phyloP scores from a whole-genome alignment of 495 filamentous ascomycete genomes.

The Haplographium delicatum region DNA sequence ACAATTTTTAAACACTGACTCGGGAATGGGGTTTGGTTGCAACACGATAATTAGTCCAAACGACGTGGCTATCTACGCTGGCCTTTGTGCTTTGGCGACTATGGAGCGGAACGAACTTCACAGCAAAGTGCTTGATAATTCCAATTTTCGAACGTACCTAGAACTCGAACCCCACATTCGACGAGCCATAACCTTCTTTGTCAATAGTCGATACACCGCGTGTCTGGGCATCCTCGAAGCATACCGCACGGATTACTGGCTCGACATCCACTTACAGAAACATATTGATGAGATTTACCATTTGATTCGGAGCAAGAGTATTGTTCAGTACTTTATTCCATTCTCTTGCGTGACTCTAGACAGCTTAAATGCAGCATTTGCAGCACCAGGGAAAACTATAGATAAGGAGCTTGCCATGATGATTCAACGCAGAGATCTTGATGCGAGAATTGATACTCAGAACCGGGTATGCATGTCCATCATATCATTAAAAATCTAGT shows the following conservation, averaged over 20 bases:
- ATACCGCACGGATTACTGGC: constrained; percentile 77
- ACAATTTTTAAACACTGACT: constrained; percentile 56
- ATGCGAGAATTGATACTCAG: constrained; percentile 79
- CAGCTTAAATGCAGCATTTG: constrained; percentile 63
- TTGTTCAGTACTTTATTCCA: constrained; percentile 82
- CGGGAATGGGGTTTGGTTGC: constrained; percentile 49
- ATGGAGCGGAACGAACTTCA: constrained; percentile 79
- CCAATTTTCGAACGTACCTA: constrained; percentile 75
- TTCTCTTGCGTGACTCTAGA: constrained; percentile 70
- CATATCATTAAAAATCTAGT: neutral
- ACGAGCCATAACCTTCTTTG: constrained; percentile 82
- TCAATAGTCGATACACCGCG: constrained; percentile 76
- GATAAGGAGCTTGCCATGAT: constrained; percentile 71
- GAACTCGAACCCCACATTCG: constrained; percentile 94
- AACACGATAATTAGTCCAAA: constrained; percentile 74
- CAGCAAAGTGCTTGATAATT: constrained; percentile 68
- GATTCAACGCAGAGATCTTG: constrained; percentile 65
- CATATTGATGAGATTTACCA: constrained; percentile 66
- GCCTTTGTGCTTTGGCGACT: constrained; percentile 81
- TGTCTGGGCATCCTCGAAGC: constrained; percentile 78
- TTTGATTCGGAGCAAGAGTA: constrained; percentile 78
- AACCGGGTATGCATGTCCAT: constrained; percentile 48
- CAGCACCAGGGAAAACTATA: constrained; percentile 49
- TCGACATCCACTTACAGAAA: constrained; percentile 81
- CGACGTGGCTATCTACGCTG: constrained; percentile 89